Conservation (phyloP, 768 basidiomycete genomes). For the Amanita subjunquillea region DNA sequence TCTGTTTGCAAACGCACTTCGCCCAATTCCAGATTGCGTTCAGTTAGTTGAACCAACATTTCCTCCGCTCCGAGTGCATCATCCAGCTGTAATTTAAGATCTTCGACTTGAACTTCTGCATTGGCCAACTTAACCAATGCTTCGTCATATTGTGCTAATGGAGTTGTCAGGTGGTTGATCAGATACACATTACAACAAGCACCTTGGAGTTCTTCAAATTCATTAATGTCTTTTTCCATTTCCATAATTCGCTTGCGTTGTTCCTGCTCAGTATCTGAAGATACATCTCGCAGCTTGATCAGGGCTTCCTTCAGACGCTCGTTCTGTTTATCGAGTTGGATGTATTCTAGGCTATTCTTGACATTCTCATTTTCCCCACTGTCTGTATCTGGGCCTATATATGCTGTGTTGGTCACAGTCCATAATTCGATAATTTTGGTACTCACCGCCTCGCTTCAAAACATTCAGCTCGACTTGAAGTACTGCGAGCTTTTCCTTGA, state of each 20-base stretch:
- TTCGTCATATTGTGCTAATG: slow-evolving; percentile 70
- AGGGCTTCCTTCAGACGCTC: slow-evolving; percentile 92
- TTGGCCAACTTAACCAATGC: slow-evolving; percentile 73
- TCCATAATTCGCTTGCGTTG: slow-evolving; percentile 72
- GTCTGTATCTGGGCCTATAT: slow-evolving; percentile 8
- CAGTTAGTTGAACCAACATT: slow-evolving; percentile 90
- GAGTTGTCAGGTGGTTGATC: background rate
- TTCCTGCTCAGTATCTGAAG: slow-evolving; percentile 81
- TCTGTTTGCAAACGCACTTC: slow-evolving; percentile 44
- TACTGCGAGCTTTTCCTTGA: slow-evolving; percentile 69
- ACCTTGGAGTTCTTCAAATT: slow-evolving; percentile 77
- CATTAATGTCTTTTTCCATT: slow-evolving; percentile 81
- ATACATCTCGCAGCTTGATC: slow-evolving; percentile 81
- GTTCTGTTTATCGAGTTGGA: slow-evolving; percentile 95
- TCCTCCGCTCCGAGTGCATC: slow-evolving; percentile 94
- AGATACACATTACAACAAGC: background rate
- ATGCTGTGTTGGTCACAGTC: background rate
- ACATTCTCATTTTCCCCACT: slow-evolving; percentile 21
- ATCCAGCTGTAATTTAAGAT: slow-evolving; percentile 89
- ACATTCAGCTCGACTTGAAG: slow-evolving; percentile 79
- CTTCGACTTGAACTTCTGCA: slow-evolving; percentile 87
- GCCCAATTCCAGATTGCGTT: slow-evolving; percentile 83
- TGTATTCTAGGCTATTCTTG: slow-evolving; percentile 55
- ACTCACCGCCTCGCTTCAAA: slow-evolving; percentile 44
- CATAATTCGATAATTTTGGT: slow-evolving; percentile 10